Evolutionary conservation across 1,284 basidiomycete genomes (phyloP).

Genomic region (Papiliotrema nemorosa): DNA sequence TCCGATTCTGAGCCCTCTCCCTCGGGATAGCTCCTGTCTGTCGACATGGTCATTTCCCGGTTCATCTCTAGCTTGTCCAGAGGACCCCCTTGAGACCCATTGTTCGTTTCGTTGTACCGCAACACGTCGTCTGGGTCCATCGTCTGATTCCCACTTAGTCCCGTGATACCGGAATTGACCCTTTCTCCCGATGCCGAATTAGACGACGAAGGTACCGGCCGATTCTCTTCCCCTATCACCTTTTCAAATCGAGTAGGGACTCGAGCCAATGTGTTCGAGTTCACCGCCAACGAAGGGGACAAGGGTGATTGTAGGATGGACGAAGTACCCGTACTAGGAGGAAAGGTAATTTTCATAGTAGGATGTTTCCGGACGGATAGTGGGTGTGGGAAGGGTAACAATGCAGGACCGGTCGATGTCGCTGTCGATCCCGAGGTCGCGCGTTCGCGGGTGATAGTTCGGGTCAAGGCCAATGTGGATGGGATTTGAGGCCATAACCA

Average conservation of each 20-base stretch:
- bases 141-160: too few species aligned
- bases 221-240: not conserved
- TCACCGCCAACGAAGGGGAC: not conserved
- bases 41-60: not conserved
- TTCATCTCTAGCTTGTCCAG: not conserved
- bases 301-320: slow-evolving; percentile 1
- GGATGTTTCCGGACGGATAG: slow-evolving; percentile 34
- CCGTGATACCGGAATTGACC: not conserved
- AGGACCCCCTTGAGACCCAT: not conserved
- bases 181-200: not conserved
- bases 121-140: too few species aligned
- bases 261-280: slow-evolving; percentile 9
- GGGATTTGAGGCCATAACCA: slow-evolving; percentile 38
- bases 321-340: slow-evolving; percentile 8
- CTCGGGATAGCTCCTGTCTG: not conserved
- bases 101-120: too few species aligned
- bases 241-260: slow-evolving; percentile 13
- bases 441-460: slow-evolving; percentile 11
- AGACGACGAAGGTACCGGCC: not conserved
- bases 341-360: slow-evolving; percentile 40
- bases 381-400: slow-evolving; percentile 41
- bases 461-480: slow-evolving; percentile 4
- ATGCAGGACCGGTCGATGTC: not conserved
- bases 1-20: slow-evolving; percentile 6
- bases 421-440: slow-evolving; percentile 2